phyloP scores from a whole-genome alignment of 73 alveolate species.

The Tetrahymena thermophila region DNA sequence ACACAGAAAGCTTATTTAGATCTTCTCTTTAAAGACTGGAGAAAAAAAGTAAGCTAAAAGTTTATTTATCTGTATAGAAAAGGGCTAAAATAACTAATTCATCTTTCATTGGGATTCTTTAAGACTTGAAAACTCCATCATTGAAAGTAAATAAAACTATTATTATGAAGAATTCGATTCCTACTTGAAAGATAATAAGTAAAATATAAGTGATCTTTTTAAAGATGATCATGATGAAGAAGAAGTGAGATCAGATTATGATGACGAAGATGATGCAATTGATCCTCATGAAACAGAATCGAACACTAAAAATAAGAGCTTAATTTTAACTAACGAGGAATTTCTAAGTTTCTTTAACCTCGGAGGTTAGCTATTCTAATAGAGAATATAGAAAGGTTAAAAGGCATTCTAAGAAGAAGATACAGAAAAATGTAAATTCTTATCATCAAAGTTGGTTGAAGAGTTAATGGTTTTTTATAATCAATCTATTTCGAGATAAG shows the following conservation, averaged over 20 bases:
- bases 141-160: not conserved
- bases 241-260: not conserved
- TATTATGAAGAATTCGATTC: not conserved
- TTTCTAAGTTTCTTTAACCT: not conserved
- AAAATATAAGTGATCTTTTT: not conserved
- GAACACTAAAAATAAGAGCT: not conserved
- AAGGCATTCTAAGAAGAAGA: not conserved
- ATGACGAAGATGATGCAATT: too few relatives aligned
- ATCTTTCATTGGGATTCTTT: not conserved
- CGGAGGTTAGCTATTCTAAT: not conserved
- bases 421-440: not conserved
- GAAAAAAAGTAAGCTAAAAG: not conserved
- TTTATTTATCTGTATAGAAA: not conserved
- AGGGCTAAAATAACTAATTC: not conserved
- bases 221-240: not conserved
- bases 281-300: not conserved
- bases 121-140: not conserved
- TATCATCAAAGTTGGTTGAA: not conserved
- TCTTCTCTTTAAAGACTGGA: not conserved
- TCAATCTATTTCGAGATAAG: not conserved
- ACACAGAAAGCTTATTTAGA: not conserved
- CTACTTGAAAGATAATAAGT: not conserved
- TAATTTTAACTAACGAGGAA: not conserved
- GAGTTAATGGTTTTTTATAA: not conserved
- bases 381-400: not conserved